These are phyloP conservation scores for Vachellia pachyceras DNA, from an alignment of 306 rosid genomes.

Conservation along the genomic window DNA sequence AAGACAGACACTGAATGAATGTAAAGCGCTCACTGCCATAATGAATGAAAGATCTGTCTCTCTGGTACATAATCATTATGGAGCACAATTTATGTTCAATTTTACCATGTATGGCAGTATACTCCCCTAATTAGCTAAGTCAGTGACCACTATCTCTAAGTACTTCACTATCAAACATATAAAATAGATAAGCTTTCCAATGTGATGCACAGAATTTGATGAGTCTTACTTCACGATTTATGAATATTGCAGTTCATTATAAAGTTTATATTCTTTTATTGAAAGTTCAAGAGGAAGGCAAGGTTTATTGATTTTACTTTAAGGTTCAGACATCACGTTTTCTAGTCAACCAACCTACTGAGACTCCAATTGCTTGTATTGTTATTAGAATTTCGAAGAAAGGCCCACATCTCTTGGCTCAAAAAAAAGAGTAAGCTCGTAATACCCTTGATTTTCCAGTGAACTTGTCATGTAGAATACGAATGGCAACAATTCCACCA, in stretches of 20 bases:
- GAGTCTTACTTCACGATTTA: neutral
- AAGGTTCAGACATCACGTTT: neutral
- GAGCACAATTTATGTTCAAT: conserved; percentile 1
- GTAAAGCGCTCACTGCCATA: conserved; percentile 18
- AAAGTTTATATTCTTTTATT: neutral
- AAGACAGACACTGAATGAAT: conserved; percentile 9
- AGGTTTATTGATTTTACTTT: conserved; percentile 6
- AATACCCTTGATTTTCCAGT: conserved; percentile 93
- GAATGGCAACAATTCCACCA: conserved; percentile 84
- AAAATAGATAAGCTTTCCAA: neutral
- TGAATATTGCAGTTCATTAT: neutral
- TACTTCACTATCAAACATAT: conserved; percentile 1
- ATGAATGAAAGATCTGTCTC: neutral
- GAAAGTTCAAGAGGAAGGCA: conserved; percentile 6
- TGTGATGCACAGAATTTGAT: neutral
- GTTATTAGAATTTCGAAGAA: neutral
- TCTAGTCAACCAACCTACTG: conserved; percentile 7
- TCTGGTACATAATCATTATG: conserved; percentile 1
- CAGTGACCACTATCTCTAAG: conserved; percentile 1
- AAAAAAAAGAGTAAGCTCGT: conserved; percentile 37
- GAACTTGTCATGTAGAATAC: conserved; percentile 79
- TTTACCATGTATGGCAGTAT: neutral
- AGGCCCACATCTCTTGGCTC: neutral
- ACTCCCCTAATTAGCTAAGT: conserved; percentile 1
- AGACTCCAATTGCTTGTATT: neutral